Evolutionary conservation across 2,329 filamentous ascomycete species (phyloP).

Genomic region (Ascochyta koolunga): DNA sequence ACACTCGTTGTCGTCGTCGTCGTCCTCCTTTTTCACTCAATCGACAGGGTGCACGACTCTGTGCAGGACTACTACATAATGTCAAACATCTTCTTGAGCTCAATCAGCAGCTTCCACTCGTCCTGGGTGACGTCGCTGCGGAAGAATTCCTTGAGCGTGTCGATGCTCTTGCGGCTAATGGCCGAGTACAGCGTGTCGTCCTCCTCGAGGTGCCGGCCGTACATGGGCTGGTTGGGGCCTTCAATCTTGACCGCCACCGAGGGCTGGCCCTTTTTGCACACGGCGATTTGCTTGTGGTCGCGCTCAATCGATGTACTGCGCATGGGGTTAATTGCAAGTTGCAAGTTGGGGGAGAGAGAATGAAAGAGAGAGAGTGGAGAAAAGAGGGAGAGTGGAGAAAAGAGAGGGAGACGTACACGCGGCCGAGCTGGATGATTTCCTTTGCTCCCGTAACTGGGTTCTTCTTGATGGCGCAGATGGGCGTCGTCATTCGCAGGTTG

Average conservation of each 20-base stretch:
- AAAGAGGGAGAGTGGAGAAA: neutral
- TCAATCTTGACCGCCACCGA: conserved; percentile 98
- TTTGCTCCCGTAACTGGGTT: conserved; percentile 80
- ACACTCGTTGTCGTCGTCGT: too few species aligned
- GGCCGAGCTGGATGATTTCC: conserved; percentile 82
- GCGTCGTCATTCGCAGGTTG: conserved; percentile 82
- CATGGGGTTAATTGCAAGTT: conserved; percentile 18
- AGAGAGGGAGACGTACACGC: conserved; percentile 74
- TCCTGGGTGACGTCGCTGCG: conserved; percentile 84
- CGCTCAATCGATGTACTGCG: conserved; percentile 90
- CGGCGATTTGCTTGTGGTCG: conserved; percentile 90
- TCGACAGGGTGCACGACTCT: too few species aligned
- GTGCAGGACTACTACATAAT: too few species aligned
- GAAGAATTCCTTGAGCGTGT: conserved; percentile 96
- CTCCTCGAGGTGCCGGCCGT: conserved; percentile 94
- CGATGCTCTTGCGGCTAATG: conserved; percentile 86
- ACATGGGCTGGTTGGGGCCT: conserved; percentile 87
- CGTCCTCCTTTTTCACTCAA: neutral
- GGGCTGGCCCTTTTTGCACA: conserved; percentile 97
- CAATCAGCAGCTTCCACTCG: conserved; percentile 93
- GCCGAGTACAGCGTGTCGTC: conserved; percentile 84
- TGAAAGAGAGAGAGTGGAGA: too few species aligned
- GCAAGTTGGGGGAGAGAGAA: neutral
- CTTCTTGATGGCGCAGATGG: conserved; percentile 83
- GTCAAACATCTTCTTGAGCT: conserved; percentile 94